Conservation (phyloP, 192 early-diverging fungal species). For the Helicostylum pulchrum region DNA sequence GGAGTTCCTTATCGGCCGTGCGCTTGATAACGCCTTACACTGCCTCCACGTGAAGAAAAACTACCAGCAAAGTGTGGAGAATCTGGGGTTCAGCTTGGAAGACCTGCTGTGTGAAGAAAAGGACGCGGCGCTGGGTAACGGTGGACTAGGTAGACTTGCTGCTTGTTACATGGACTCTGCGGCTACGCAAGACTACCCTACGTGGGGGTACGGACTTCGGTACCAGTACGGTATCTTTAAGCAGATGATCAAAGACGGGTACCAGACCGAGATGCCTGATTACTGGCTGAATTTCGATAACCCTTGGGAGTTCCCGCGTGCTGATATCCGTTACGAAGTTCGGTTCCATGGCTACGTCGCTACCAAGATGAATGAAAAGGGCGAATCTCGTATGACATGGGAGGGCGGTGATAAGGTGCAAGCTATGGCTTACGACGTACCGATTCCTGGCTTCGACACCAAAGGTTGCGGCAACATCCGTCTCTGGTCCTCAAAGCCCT, state of each 20-base stretch:
- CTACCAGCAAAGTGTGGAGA: constrained; percentile 58
- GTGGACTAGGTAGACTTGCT: constrained; percentile 93
- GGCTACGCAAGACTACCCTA: constrained; percentile 90
- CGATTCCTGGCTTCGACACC: constrained; percentile 88
- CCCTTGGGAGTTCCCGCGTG: constrained; percentile 94
- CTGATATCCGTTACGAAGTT: constrained; percentile 88
- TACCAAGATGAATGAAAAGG: constrained; percentile 64
- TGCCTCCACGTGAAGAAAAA: constrained; percentile 79
- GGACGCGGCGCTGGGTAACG: constrained; percentile 97
- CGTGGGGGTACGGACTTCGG: constrained; percentile 96
- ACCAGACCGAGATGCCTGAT: constrained; percentile 92
- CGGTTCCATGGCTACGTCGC: constrained; percentile 87
- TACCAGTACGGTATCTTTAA: constrained; percentile 99
- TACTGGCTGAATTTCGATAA: constrained; percentile 97
- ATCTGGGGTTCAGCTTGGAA: constrained; percentile 90
- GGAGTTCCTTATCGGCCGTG: constrained; percentile 94
- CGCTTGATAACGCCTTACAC: constrained; percentile 96
- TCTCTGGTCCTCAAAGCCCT: constrained; percentile 94
- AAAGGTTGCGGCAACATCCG: constrained; percentile 96
- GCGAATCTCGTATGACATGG: constrained; percentile 72
- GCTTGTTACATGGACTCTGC: constrained; percentile 98
- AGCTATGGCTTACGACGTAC: constrained; percentile 95
- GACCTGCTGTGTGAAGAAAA: constrained; percentile 91
- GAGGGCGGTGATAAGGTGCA: constrained; percentile 83
- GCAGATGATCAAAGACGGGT: constrained; percentile 93